Base-by-base conservation (phyloP, 2,329 filamentous ascomycete genomes). In the Escovopsis sp. region DNA sequence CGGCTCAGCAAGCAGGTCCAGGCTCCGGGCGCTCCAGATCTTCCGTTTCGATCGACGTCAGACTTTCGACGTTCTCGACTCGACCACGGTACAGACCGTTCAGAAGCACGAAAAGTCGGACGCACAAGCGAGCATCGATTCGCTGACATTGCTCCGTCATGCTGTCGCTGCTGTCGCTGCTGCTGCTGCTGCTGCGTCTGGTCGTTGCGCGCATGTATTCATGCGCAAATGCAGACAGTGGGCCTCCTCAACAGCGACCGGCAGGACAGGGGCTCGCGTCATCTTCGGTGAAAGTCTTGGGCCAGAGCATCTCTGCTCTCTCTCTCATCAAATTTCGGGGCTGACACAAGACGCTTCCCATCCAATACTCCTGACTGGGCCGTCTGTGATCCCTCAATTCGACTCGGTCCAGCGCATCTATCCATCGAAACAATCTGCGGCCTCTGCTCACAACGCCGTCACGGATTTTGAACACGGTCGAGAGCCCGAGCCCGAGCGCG, bases 261-360 rank as follows among this genome's bases (percentile, higher is more conserved):
- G 27, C 27, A 30, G 27, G 27, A 30, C 27, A 9, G 9, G 16
- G 33, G 12, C 15, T 14, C 20, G 15, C 42, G 44, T 39, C 44
- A 43, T 43, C 38, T 45, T 43, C 44, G 44, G 44, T 45, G 44
- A 43, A 43, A 36, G 44, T 43, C 44, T 37, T 43, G 44, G 44
- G 29, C 40, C 12, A 43, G 44, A 33, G 36, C 15, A 27, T 39
- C 37, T 45, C 35, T 35, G 15, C 10, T 36, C 34, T 20, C 9
- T 36, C 7, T 10, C 34, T 20, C 20, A 15, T 36, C 34, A 36
- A 36, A 9, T 36, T 36, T 10, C 14, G 15, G 34, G 34, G 27
- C 35, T 36, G 30, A 30, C 31, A 24, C 27, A 34, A 12, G 24
- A 27, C 37, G 39, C 41, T 32, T 31, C 39, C 37, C 35, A 35